Evolutionary conservation across 1,284 basidiomycete genomes (phyloP).

Genomic region (Sporisorium scitamineum): DNA sequence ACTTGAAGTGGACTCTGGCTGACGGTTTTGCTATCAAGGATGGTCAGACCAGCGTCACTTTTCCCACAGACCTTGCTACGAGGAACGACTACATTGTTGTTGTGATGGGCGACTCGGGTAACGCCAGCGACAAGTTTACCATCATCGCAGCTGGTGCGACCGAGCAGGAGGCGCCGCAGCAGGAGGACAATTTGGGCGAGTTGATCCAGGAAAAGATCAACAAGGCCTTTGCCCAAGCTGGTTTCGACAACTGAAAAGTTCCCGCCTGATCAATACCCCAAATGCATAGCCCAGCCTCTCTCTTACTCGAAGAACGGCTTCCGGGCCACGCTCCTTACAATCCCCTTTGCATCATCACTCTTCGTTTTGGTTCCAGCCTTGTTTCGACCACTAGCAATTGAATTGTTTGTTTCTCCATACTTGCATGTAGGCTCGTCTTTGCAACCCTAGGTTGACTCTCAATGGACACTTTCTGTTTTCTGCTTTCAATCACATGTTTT

Average conservation of each 20-base stretch:
- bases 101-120: constrained; percentile 49
- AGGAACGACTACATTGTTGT: constrained; percentile 48
- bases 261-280: neutral
- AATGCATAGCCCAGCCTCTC: constrained; percentile 11
- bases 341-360: too few species aligned
- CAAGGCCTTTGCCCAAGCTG: constrained; percentile 13
- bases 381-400: too few species aligned
- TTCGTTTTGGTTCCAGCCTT: too few species aligned
- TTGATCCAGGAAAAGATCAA: constrained; percentile 17
- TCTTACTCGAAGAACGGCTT: neutral
- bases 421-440: too few species aligned
- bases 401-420: too few species aligned
- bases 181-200: constrained; percentile 1
- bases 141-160: constrained; percentile 11
- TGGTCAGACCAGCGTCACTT: constrained; percentile 22
- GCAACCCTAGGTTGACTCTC: too few species aligned
- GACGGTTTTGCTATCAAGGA: constrained; percentile 30
- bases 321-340: too few species aligned
- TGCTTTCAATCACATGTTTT: neutral
- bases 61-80: constrained; percentile 27
- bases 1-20: constrained; percentile 40
- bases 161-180: neutral
- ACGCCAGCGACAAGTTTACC: constrained; percentile 35
- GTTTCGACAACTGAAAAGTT: neutral
- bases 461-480: neutral